Evolutionary conservation across 768 basidiomycete species (phyloP), one percentile per base, ranked within the genome.

Genomic region (Collybia sordida): DNA sequence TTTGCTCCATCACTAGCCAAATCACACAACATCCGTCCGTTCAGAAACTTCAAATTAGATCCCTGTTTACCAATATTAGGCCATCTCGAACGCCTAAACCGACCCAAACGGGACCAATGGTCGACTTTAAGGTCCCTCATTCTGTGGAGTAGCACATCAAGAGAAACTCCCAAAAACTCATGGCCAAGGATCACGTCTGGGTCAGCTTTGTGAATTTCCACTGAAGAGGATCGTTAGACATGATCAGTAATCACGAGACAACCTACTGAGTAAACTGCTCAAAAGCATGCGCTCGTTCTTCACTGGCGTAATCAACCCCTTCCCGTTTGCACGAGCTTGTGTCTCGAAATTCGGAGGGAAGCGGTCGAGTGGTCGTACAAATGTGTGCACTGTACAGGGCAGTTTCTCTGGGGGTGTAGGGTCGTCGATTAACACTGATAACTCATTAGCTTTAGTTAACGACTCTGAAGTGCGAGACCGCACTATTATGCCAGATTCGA

Each of bases 101-200:
- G 82, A 19, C 95, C 91, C 34, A 99, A 78, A 35, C 94, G 83
- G 3, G 94, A 96, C 90, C 93, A 98, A 64, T 97, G 89, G 45
- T 96, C 92, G 6, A 82, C 83, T 62, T 95, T 93, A 40, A 93
- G 79, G 49, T 96, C 90, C 53, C 84, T 82, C 88, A 98, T 88
- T 0, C 97, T 86, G 59, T 90, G 85, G 11, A 99, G 78, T 17
- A 99, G 74, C 12, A 97, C 88, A 58, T 98, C 97, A 19, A 97
- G 79, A 1, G 88, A 87, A 21, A 88, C 88, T 4, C 91, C 93
- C 4, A 93, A 72, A 65, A 99, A 97, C 45, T 98, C 94, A 59
- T 98, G 93, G 0, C 97, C 95, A 28, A 99, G 80, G 46, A 98
- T 82, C 18, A 98, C 83, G 60, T 99, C 97, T 0, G 97, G 95